Percentiles rank a stretch among this genome's conserved stretches.
Evolutionary conservation across 228 moss, liverwort and hornwort genomes (phyloP).

Genomic region (Sphagnum magellanicum): DNA sequence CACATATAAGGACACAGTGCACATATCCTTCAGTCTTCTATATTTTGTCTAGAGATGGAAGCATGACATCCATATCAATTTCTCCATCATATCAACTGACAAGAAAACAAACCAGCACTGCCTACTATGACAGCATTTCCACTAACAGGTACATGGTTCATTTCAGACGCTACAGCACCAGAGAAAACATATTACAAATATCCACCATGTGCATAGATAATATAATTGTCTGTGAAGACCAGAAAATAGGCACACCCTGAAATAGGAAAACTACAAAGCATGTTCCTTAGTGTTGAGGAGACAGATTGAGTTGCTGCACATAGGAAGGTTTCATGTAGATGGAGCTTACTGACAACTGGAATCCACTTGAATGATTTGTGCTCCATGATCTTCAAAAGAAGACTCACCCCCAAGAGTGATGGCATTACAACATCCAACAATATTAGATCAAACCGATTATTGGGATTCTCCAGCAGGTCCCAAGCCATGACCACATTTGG

Average conservation of each 20-base stretch:
- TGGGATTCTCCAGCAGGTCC: slow-evolving; percentile 74
- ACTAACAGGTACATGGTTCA: not conserved
- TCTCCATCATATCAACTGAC: not conserved
- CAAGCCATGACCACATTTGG: slow-evolving; percentile 79
- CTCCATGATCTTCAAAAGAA: slow-evolving; percentile 81
- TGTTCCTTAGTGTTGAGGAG: too few relatives aligned
- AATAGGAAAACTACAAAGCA: too few relatives aligned
- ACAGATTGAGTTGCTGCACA: not conserved
- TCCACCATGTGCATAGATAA: not conserved
- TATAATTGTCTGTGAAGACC: not conserved
- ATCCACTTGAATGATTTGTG: slow-evolving; percentile 66
- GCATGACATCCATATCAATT: not conserved
- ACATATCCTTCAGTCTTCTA: too few relatives aligned
- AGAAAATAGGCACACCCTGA: not conserved
- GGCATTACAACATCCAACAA: slow-evolving; percentile 97
- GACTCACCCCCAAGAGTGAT: slow-evolving; percentile 83
- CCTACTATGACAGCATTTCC: not conserved
- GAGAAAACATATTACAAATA: not conserved
- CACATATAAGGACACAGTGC: too few relatives aligned
- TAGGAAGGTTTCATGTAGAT: not conserved
- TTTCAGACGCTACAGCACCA: not conserved
- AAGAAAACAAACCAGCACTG: not conserved
- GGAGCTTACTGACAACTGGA: slow-evolving; percentile 80
- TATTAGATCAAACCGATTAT: slow-evolving; percentile 72
- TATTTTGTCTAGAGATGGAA: too few relatives aligned